Conservation (phyloP, 768 basidiomycete species). For the Chiua virens region DNA sequence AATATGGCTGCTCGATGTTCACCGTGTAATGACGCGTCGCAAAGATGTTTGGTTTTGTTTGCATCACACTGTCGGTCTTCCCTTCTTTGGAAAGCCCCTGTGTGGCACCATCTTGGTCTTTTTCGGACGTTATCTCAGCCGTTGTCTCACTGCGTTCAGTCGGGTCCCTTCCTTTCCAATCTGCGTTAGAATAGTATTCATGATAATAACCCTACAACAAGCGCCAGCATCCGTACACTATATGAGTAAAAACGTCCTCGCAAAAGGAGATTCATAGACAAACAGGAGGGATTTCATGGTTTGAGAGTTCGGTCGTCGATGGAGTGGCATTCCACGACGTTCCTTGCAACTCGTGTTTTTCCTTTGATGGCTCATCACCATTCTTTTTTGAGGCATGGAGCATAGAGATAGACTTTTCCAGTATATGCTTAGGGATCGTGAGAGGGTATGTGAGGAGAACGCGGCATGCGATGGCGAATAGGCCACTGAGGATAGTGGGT, state of each 20-base stretch:
- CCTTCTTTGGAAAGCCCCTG: constrained; percentile 25
- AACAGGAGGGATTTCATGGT: constrained; percentile 43
- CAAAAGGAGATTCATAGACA: constrained; percentile 48
- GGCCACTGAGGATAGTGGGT: constrained; percentile 29
- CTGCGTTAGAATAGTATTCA: constrained; percentile 37
- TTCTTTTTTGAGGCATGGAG: constrained; percentile 31
- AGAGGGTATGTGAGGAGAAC: constrained; percentile 51
- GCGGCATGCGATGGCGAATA: constrained; percentile 50
- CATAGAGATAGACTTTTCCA: constrained; percentile 37
- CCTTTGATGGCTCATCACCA: constrained; percentile 26
- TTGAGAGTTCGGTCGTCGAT: constrained; percentile 29
- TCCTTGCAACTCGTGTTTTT: constrained; percentile 31
- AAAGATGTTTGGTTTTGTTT: constrained; percentile 48
- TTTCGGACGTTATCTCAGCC: neutral
- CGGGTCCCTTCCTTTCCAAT: constrained; percentile 25
- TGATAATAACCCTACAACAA: constrained; percentile 44
- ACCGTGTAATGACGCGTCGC: constrained; percentile 60
- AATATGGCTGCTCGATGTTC: constrained; percentile 36
- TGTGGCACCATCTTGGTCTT: neutral
- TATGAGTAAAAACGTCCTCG: constrained; percentile 41
- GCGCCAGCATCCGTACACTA: constrained; percentile 46
- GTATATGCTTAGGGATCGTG: constrained; percentile 44
- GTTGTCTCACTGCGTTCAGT: constrained; percentile 28
- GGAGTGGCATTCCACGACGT: constrained; percentile 21
- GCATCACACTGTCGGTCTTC: constrained; percentile 6